Base-by-base conservation (phyloP, 768 basidiomycete species). In the Lactifluus volemus region DNA sequence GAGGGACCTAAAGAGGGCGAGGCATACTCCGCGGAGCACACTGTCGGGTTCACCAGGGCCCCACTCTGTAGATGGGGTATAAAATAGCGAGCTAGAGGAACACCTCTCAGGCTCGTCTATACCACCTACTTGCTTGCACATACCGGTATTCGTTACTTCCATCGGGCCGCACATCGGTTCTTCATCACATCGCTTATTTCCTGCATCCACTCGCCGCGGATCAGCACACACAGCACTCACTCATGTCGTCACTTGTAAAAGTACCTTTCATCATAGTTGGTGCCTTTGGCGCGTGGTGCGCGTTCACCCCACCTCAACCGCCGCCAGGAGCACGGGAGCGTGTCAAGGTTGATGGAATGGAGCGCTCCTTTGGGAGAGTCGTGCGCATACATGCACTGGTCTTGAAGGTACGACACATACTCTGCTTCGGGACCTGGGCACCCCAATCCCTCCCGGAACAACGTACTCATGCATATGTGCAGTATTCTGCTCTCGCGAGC, bases 221-320 rank as follows among this genome's bases (percentile, higher is more conserved):
- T 39, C 34, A 8, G 5, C 53, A 50, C 7, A 44, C 59, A 60
- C 32, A 15, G 7, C 53, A 3, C 51, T 8, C 17, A 5, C 45
- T 17, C 19, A 65, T 65, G 64, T 63, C 53, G 3, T 49, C 42
- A 11, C 41, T 56, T 21, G 29, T 55, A 29, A 65, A 65, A 59
- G 41, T 59, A 5, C 54, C 58, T 4, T 34, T 65, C 14, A 34
- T 63, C 38, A 4, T 44, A 7, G 10, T 41, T 32, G 58, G 57
- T 36, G 34, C 44, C 1, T 19, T 56, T 5, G 62, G 62, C 50
- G 30, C 64, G 9, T 65, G 64, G 64, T 55, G 50, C 14, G 48
- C 64, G 9, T 54, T 65, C 49, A 65, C 64, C 3, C 62, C 64
- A n/a, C 64, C 64, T 1, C 63, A 65, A 14, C 64, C 64, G 8